A percentile compares a stretch with the other conserved stretches of the same genome.
These are phyloP conservation scores for Microglena sp. DNA, from an alignment of 139 green algal species.

Conservation along the genomic window DNA sequence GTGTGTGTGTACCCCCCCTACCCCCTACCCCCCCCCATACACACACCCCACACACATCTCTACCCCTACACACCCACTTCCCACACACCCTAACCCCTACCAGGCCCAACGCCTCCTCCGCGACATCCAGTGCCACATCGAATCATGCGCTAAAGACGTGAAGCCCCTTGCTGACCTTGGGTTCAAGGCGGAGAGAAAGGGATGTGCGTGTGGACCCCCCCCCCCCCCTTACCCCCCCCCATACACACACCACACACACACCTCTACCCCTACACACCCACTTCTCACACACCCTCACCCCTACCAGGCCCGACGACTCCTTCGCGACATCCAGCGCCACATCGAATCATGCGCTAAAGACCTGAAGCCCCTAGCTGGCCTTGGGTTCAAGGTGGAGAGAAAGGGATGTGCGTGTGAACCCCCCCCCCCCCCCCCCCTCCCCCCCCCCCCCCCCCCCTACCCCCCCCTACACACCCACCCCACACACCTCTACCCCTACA, in stretches of 20 bases:
- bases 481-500: not conserved
- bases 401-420: not conserved
- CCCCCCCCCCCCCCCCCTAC: too few relatives aligned
- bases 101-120: conserved; percentile 26
- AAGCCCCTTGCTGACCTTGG: not conserved
- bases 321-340: conserved; percentile 19
- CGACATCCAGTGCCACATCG: conserved; percentile 15
- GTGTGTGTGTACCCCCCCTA: too few relatives aligned
- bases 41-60: not conserved
- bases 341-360: too few relatives aligned
- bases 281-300: not conserved
- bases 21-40: not conserved
- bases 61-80: conserved; percentile 1
- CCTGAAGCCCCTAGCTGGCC: too few relatives aligned
- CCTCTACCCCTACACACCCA: not conserved
- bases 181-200: too few relatives aligned
- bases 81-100: not conserved
- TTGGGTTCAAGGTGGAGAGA: too few relatives aligned
- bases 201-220: too few relatives aligned
- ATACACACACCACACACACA: not conserved
- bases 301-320: conserved; percentile 17
- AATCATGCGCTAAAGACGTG: not conserved
- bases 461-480: not conserved
- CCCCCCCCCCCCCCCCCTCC: not conserved
- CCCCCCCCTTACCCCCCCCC: not conserved